phyloP scores from a whole-genome alignment of 225 moss, liverwort and hornwort species.

The Straminergon stramineum region DNA sequence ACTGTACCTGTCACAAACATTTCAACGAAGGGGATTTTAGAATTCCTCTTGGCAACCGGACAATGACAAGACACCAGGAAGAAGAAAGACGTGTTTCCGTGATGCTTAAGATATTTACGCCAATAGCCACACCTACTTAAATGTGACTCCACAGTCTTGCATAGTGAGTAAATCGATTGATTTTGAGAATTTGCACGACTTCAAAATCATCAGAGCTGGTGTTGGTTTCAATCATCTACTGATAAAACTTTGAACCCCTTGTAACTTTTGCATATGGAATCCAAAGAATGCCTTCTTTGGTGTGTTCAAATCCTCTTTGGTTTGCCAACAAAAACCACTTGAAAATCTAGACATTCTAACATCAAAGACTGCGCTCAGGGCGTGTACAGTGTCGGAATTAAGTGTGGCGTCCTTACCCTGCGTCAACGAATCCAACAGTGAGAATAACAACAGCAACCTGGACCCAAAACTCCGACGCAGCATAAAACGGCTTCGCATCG shows the following conservation, averaged over 20 bases:
- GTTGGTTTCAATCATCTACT: neutral
- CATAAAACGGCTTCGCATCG: conserved; percentile 33
- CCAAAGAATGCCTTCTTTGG: neutral
- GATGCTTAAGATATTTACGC: neutral
- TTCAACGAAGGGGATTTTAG: neutral
- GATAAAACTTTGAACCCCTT: neutral
- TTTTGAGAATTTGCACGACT: neutral
- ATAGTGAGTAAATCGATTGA: neutral
- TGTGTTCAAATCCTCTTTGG: neutral
- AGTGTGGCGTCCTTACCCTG: conserved; percentile 40
- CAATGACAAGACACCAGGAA: neutral
- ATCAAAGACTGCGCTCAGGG: too few relatives aligned
- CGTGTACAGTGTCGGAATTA: neutral
- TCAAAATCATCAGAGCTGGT: neutral
- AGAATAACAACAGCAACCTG: conserved; percentile 60
- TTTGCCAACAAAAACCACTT: neutral
- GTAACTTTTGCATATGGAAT: neutral
- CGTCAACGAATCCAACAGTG: conserved; percentile 71
- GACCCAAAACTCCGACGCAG: conserved; percentile 42
- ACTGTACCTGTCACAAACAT: conserved; percentile 55
- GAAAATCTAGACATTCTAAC: neutral
- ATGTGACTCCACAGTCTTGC: neutral
- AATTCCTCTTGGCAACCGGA: neutral
- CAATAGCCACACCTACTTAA: neutral
- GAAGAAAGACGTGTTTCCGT: neutral